Conservation (phyloP, 306 rosid species). For the Pachyrhizus erosus region DNA sequence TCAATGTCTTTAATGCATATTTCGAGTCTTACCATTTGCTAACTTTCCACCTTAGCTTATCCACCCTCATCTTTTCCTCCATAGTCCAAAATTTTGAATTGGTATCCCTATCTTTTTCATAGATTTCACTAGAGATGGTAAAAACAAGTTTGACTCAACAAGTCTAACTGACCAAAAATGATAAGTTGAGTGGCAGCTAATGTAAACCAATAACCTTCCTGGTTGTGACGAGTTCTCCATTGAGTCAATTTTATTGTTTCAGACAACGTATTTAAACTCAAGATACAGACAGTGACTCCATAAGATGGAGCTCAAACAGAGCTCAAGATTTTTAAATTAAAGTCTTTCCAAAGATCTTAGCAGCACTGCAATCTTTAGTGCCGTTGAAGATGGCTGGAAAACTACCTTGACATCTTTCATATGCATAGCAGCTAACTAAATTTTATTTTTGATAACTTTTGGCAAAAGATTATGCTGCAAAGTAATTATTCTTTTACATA, state of each 20-base stretch:
- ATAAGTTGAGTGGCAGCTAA: background rate
- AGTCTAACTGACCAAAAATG: background rate
- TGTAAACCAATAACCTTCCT: background rate
- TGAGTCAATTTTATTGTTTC: background rate
- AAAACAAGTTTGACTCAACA: background rate
- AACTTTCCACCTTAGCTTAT: background rate
- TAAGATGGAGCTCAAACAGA: background rate
- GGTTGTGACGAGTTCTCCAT: background rate
- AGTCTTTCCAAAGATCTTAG: slow-evolving; percentile 7
- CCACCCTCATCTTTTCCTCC: background rate
- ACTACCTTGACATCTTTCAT: background rate
- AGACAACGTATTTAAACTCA: background rate
- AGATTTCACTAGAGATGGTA: background rate
- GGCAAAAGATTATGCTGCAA: background rate
- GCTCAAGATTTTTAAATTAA: background rate
- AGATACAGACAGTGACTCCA: background rate
- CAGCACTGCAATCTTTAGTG: background rate
- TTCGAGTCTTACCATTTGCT: background rate
- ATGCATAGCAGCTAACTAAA: background rate
- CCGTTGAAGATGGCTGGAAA: slow-evolving; percentile 6
- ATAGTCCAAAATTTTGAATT: background rate
- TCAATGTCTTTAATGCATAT: background rate
- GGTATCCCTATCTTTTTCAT: background rate
- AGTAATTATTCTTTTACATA: background rate
- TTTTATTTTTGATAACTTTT: background rate